phyloP scores from a whole-genome alignment of 164 flowering plant genomes.

The Paratinospora sagittata region DNA sequence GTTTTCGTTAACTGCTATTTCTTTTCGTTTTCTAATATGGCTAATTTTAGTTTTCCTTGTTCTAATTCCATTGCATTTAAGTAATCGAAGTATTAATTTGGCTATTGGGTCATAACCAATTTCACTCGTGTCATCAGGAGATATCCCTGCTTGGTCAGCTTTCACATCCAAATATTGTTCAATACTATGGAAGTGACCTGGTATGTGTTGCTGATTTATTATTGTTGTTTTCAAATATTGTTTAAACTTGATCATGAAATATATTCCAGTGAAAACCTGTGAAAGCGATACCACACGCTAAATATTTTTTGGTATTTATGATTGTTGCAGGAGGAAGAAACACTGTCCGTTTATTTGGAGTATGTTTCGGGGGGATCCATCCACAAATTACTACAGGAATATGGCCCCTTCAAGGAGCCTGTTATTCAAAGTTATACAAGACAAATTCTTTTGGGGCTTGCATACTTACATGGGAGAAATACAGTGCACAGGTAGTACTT shows the following conservation, averaged over 20 bases:
- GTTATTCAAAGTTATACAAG: constrained; percentile 62
- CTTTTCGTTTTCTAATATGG: background rate
- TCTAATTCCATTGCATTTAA: background rate
- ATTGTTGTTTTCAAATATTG: background rate
- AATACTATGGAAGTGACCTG: constrained; percentile 81
- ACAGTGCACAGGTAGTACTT: constrained; percentile 68
- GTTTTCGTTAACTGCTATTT: background rate
- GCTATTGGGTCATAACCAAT: background rate
- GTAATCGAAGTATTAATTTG: background rate
- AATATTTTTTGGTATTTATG: background rate
- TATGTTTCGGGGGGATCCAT: constrained; percentile 83
- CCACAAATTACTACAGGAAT: constrained; percentile 68
- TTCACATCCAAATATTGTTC: constrained; percentile 83
- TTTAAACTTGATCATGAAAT: background rate
- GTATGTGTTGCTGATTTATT: constrained; percentile 32
- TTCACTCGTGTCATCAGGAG: constrained; percentile 51
- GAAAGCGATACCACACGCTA: background rate
- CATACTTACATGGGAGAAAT: constrained; percentile 61
- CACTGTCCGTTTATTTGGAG: constrained; percentile 60
- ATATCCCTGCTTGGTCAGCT: constrained; percentile 78
- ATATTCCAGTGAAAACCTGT: background rate
- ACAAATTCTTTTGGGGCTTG: constrained; percentile 71
- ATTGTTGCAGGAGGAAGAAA: constrained; percentile 46
- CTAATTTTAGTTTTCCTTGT: background rate
- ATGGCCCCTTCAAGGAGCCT: constrained; percentile 56